Base-by-base conservation (phyloP, 2,329 filamentous ascomycete species). In the Tolypocladium ophioglossoides region DNA sequence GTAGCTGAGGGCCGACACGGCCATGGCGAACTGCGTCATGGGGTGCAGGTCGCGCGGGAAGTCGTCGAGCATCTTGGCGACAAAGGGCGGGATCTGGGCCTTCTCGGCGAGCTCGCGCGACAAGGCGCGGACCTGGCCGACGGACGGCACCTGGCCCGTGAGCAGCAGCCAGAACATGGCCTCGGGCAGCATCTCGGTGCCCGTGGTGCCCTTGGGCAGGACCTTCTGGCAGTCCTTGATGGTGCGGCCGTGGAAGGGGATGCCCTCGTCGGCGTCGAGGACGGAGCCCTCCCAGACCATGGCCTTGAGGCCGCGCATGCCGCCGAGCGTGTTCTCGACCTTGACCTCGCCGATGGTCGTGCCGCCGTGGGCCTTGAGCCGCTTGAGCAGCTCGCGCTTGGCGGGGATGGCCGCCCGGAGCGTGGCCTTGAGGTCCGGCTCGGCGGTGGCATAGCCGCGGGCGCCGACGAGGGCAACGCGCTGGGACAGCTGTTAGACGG, bases 201-300 rank as follows among this genome's bases (percentile, higher is more conserved):
- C 90, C 3, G 87, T 83, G 56, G 82, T 90, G 62, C 92, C 94
- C 78, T 96, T 97, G 69, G 94, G 91, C 18, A 97, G 84, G 71
- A 91, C 86, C 62, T 85, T 83, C 70, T 97, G 94, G 77, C 94
- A 99, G 69, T 99, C 92, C 75, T 95, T 95, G 78, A 99, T 99
- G 59, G 91, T 96, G 66, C 87, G 87, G 69, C 94, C 94, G 71
- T 97, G 94, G 80, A 99, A 99, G 59, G 92, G 89, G 69, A 99
- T 99, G 56, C 94, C 94, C 75, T 97, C 91, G 67, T 99, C 87
- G 62, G 94, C 87, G 68, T 99, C 94, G 51, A 99, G 85, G 27
- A 97, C 92, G 12, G 91, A 96, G 49, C 94, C 94, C 74, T 99
- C 94, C 94, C 94, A 99, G 53, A 99, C 82, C 91, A 99, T 96